Base-by-base conservation (phyloP, 495 filamentous ascomycete genomes). In the Rhypophila decipiens region DNA sequence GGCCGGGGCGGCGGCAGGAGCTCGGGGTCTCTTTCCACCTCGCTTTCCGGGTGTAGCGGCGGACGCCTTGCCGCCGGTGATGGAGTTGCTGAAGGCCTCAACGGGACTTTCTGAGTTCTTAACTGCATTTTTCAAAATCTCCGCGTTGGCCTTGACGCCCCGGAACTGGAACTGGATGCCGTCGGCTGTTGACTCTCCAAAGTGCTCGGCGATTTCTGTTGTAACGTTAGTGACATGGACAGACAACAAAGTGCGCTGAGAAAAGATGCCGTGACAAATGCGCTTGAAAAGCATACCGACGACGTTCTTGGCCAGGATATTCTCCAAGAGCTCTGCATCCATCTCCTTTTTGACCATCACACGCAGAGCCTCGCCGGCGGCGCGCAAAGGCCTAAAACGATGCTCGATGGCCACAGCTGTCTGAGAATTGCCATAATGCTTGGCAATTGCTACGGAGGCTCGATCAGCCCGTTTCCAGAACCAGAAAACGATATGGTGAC, bases 281-380 rank as follows among this genome's bases (percentile, higher is more conserved):
- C 4, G 12, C 15, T 5, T 4, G 39, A 35, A 2, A 15, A 43
- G 29, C 17, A 39, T 58, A 58, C 55, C 44, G 2, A 48, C 43
- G 19, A 37, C 46, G n/a, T 11, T 45, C 50, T 20, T 42, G 18
- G 39, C 40, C 12, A 39, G 5, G 8, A 42, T n/a, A 24, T 35
- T n/a, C n/a, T n/a, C 39, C 20, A 48, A 5, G 5, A 7, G 18
- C 23, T 24, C 53, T 7, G 48, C 46, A 19, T 64, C 58, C 3
- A 31, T 11, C 1, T 39, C 77, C 19, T 78, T 69, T 17, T 73
- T 73, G 23, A 84, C 75, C 5, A 78, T 71, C 2, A 76, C 66
- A 9, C 75, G 74, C 22, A 67, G 46, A 37, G 60, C 21, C 19
- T 65, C 59, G 7, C 53, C 59, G 17, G 67, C 49, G 35, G 56